Percentiles rank a stretch among this genome's conserved stretches.
phyloP scores from a whole-genome alignment of 805 yeast genomes.

The Dipodascus geniculatus region DNA sequence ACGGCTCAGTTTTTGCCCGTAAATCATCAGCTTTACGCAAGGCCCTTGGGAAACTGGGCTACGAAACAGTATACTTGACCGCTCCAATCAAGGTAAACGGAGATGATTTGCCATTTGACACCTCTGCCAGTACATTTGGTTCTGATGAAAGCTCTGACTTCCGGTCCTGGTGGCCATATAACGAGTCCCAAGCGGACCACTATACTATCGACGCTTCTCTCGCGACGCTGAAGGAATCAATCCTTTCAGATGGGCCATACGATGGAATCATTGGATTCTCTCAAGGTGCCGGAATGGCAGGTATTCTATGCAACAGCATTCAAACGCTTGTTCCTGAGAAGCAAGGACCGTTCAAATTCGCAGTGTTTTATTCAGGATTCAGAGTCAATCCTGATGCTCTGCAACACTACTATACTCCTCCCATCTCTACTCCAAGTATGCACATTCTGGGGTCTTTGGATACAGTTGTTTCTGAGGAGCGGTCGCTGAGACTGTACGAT shows the following conservation, averaged over 20 bases:
- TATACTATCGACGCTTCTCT: conserved; percentile 32
- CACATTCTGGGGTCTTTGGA: conserved; percentile 83
- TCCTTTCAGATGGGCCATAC: conserved; percentile 64
- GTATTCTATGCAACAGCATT: conserved; percentile 52
- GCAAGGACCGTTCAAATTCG: conserved; percentile 53
- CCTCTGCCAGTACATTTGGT: conserved; percentile 30
- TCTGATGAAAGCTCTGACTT: conserved; percentile 37
- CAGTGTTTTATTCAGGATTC: conserved; percentile 63
- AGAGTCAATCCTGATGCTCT: conserved; percentile 17
- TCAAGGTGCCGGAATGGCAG: conserved; percentile 87
- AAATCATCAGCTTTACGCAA: conserved; percentile 86
- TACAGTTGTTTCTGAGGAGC: conserved; percentile 65
- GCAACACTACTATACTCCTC: conserved; percentile 24
- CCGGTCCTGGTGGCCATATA: conserved; percentile 72
- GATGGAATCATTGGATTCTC: conserved; percentile 86
- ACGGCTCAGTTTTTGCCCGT: conserved; percentile 70
- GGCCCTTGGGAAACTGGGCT: conserved; percentile 49
- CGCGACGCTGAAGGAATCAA: conserved; percentile 39
- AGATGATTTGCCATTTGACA: conserved; percentile 62
- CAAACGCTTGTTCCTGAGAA: conserved; percentile 37
- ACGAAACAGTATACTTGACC: conserved; percentile 64
- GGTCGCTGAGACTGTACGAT: conserved; percentile 51
- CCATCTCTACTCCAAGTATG: conserved; percentile 35
- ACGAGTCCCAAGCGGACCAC: conserved; percentile 25
- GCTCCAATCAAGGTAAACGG: conserved; percentile 61